Evolutionary conservation across 2,329 filamentous ascomycete genomes (phyloP), one percentile per base, ranked within the genome.

Genomic region (Paramyrothecium roridum): DNA sequence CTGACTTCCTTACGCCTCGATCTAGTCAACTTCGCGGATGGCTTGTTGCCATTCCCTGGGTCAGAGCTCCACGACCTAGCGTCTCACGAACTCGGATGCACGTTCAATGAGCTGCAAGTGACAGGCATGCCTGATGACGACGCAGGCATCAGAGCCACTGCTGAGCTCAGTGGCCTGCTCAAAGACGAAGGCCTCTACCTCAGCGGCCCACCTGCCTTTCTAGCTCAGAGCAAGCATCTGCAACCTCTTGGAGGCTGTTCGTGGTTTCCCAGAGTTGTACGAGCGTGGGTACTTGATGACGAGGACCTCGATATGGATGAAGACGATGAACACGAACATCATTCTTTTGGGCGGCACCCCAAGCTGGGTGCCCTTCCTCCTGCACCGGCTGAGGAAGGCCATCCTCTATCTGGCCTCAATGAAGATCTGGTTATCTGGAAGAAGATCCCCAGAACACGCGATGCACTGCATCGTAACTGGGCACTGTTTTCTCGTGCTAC

Each of bases 131-230:
- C 80, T 0, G 72, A 70, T 45, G 79, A 81, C 54, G 76, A 80
- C 19, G 69, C 73, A 8, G 80, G 80, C 2, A 67, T 73, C 56
- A 79, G 79, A 57, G 75, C 76, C 13, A 72, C 72, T 8, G 70
- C 70, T 3, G 79, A 83, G 59, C 66, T 83, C 43, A 73, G 73
- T n/a, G 78, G 79, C 3, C 74, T 83, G 65, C 65, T 83, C 54
- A 81, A 76, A 57, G 78, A 83, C 48, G 80, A 82, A 55, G 81
- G 81, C 2, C 70, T 83, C 11, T 74, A 79, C 37, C 68, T 83
- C 19, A 76, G 78, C 47, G 75, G 77, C 6, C 70, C 71, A 1
- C 71, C 80, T 2, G 64, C 73, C 1, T 80, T 75, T 56, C 62
- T 81, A 3, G 74, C 74, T 33, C 67, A 72, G 17, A 69, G 69